phyloP scores from a whole-genome alignment of 495 filamentous ascomycete species.

The Penicillium daleae region DNA sequence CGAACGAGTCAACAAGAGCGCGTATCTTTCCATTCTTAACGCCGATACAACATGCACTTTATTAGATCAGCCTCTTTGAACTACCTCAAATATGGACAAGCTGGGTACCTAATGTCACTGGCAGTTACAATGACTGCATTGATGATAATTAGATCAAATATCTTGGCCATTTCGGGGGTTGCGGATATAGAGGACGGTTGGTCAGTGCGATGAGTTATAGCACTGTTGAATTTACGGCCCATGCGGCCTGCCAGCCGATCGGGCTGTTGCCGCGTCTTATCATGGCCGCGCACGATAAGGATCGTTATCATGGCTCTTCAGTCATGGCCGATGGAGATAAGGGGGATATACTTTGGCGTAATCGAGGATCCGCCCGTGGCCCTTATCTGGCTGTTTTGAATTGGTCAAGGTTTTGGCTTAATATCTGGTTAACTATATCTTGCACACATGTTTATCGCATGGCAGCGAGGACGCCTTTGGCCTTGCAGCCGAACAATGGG shows the following conservation, averaged over 20 bases:
- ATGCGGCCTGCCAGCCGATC: background rate
- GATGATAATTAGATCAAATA: constrained; percentile 17
- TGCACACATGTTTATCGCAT: too few species aligned
- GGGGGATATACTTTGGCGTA: too few species aligned
- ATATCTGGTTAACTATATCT: too few species aligned
- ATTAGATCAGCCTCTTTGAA: background rate
- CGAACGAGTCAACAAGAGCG: constrained; percentile 15
- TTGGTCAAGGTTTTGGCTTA: too few species aligned
- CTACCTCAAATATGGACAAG: background rate
- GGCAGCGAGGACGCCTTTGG: too few species aligned
- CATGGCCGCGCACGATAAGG: background rate
- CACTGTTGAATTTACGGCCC: background rate
- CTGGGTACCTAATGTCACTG: constrained; percentile 16
- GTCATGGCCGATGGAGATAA: background rate
- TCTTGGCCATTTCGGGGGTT: background rate
- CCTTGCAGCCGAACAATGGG: too few species aligned
- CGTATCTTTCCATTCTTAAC: constrained; percentile 22
- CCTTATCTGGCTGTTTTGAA: too few species aligned
- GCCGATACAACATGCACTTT: constrained; percentile 20
- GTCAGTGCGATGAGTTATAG: constrained; percentile 11
- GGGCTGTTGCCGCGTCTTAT: background rate
- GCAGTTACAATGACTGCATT: constrained; percentile 20
- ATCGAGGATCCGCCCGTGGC: too few species aligned
- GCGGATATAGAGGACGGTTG: background rate
- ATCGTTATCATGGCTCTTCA: background rate